Base-by-base conservation (phyloP, 2,329 filamentous ascomycete species). In the Plenodomus tracheiphilus region DNA sequence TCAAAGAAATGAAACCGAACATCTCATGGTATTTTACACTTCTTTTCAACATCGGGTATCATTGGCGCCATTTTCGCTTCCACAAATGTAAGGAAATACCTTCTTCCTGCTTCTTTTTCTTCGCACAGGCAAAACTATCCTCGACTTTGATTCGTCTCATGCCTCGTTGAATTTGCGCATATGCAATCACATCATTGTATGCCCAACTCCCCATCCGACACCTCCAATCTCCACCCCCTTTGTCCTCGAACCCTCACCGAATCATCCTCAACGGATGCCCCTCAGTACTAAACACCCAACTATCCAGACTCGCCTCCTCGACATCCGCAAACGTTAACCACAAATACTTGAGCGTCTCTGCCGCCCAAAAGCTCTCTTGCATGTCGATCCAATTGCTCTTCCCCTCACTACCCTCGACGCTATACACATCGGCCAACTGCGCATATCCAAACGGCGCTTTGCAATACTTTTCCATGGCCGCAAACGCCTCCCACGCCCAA, bases 271-370 rank as follows among this genome's bases (percentile, higher is more conserved):
- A 74, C 5, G 63, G 51, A 68, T 74, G 72, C 7, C 68, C 74
- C 57, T 75, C 75, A 4, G 74, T 77, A 51, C 70, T 77, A 56
- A 76, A 77, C 17, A 75, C 73, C 73, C 72, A 75, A 6, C 60
- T 61, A 61, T 75, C 71, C 54, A 75, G 53, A 53, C 63, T 74
- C 49, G 62, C 70, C 2, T 67, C 65, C 4, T 70, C 61, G 4
- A 62, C 64, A 44, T 72, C 65, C 3, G 59, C 51, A 53, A 75
- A 75, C 2, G 70, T 69, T n/a, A 75, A 51, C 53, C 64, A 75
- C 5, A 72, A 54, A 56, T 74, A 75, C 59, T 74, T 75, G 18
- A 75, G 49, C 46, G 73, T 75, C 59, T 74, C 70, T 0, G 71
- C 71, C 8, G 68, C 68, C 67, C 70, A 74, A 30, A 69, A 74